A percentile compares a stretch with the other conserved stretches of the same genome.
phyloP scores from a whole-genome alignment of 2,329 filamentous ascomycete genomes.

The Orbilia quercus region DNA sequence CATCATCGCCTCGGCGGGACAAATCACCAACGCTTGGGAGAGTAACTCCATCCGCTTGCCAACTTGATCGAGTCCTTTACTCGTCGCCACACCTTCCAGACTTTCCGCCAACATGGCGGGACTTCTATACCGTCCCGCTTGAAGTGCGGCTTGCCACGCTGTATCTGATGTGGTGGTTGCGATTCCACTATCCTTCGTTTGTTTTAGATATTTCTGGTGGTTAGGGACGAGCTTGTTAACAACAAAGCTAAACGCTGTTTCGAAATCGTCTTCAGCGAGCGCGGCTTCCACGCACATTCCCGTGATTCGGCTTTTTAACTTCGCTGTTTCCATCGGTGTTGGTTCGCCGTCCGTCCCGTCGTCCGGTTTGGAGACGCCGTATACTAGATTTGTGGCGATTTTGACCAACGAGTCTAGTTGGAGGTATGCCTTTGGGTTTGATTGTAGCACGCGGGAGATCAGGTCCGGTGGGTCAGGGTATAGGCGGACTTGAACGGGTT shows the following conservation, averaged over 20 bases:
- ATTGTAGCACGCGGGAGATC: slow-evolving; percentile 77
- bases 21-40: slow-evolving; percentile 78
- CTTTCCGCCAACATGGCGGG: slow-evolving; percentile 72
- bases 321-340: slow-evolving; percentile 61
- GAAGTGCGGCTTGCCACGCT: slow-evolving; percentile 81
- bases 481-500: slow-evolving; percentile 80
- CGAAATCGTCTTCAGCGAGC: slow-evolving; percentile 80
- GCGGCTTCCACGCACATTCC: slow-evolving; percentile 85
- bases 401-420: slow-evolving; percentile 77
- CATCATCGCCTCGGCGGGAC: slow-evolving; percentile 75
- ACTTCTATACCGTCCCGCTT: slow-evolving; percentile 78
- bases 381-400: slow-evolving; percentile 75
- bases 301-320: slow-evolving; percentile 74
- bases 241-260: slow-evolving; percentile 86
- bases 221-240: slow-evolving; percentile 72
- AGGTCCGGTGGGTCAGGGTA: slow-evolving; percentile 79
- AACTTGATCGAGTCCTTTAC: slow-evolving; percentile 71
- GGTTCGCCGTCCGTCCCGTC: slow-evolving; percentile 57
- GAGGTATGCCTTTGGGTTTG: slow-evolving; percentile 79
- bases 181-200: slow-evolving; percentile 34
- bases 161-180: slow-evolving; percentile 65
- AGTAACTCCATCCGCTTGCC: slow-evolving; percentile 85
- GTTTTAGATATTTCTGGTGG: slow-evolving; percentile 19
- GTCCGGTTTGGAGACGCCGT: slow-evolving; percentile 67
- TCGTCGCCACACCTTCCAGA: slow-evolving; percentile 63